Evolutionary conservation across 2,329 filamentous ascomycete genomes (phyloP).

Genomic region (Claviceps pazoutovae): DNA sequence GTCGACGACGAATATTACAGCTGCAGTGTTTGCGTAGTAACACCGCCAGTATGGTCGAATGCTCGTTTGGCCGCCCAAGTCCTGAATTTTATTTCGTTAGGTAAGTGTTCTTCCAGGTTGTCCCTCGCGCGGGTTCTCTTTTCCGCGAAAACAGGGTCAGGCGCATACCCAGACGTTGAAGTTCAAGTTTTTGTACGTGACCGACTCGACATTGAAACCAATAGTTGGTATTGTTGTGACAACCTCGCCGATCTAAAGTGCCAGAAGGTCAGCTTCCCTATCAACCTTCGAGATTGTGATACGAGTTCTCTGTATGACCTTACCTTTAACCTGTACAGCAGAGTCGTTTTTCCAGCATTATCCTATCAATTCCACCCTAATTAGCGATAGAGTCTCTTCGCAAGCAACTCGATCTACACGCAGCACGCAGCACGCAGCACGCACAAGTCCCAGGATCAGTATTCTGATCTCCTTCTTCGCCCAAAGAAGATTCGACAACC

Average conservation of each 20-base stretch:
- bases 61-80: constrained; percentile 94
- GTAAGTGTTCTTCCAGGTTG: not conserved
- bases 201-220: constrained; percentile 97
- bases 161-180: constrained; percentile 89
- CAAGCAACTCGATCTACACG: not conserved
- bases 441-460: constrained; percentile 81
- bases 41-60: constrained; percentile 98
- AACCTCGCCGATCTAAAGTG: constrained; percentile 80
- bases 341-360: constrained; percentile 94
- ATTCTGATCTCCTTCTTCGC: constrained; percentile 97
- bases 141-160: not conserved
- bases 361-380: constrained; percentile 42
- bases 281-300: not conserved
- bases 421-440: constrained; percentile 35
- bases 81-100: constrained; percentile 31
- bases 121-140: too few relatives aligned
- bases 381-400: constrained; percentile 6
- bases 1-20: constrained; percentile 97
- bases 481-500: constrained; percentile 64
- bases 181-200: constrained; percentile 95
- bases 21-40: constrained; percentile 97
- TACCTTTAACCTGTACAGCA: constrained; percentile 92
- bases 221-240: constrained; percentile 99
- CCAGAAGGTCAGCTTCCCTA: not conserved
- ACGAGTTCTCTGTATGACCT: constrained; percentile 3